phyloP scores from a whole-genome alignment of 371 early-diverging fungal genomes.

The Actinomucor elegans region DNA sequence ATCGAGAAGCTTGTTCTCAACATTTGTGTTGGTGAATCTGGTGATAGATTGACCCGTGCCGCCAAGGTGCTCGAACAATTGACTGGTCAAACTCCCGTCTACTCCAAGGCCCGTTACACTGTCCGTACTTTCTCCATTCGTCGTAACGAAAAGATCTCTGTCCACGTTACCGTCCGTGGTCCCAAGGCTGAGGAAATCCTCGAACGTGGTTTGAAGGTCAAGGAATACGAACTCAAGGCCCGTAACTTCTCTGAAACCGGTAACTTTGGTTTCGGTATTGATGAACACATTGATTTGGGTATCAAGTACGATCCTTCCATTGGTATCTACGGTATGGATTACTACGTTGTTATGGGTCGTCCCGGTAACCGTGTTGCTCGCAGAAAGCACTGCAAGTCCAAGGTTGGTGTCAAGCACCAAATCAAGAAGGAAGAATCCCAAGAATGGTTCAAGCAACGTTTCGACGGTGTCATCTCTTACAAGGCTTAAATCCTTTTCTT shows the following conservation, averaged over 20 bases:
- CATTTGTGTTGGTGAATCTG: slow-evolving; percentile 99
- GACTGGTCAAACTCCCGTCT: slow-evolving; percentile 99
- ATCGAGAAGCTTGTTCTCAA: slow-evolving; percentile 99
- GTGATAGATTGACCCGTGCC: slow-evolving; percentile 99
- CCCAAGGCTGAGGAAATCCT: slow-evolving; percentile 87
- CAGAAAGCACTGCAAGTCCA: slow-evolving; percentile 88
- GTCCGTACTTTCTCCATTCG: slow-evolving; percentile 99
- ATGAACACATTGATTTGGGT: slow-evolving; percentile 99
- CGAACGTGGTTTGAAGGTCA: slow-evolving; percentile 99
- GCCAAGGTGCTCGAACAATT: slow-evolving; percentile 99
- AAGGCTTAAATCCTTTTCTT: slow-evolving; percentile 56
- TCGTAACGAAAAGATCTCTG: slow-evolving; percentile 99
- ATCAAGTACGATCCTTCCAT: slow-evolving; percentile 99
- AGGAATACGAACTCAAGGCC: slow-evolving; percentile 98
- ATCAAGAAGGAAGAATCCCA: slow-evolving; percentile 88
- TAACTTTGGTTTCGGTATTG: slow-evolving; percentile 99
- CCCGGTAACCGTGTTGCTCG: slow-evolving; percentile 97
- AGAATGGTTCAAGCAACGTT: slow-evolving; percentile 89
- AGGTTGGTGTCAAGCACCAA: slow-evolving; percentile 93
- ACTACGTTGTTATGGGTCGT: slow-evolving; percentile 97
- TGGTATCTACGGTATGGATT: slow-evolving; percentile 99
- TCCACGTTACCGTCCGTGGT: slow-evolving; percentile 99
- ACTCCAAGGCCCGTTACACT: slow-evolving; percentile 99
- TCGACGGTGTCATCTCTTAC: slow-evolving; percentile 87
- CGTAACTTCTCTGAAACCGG: slow-evolving; percentile 98